These are phyloP conservation scores for Brassica juncea DNA, from an alignment of 345 rosid species.

Conservation along the genomic window DNA sequence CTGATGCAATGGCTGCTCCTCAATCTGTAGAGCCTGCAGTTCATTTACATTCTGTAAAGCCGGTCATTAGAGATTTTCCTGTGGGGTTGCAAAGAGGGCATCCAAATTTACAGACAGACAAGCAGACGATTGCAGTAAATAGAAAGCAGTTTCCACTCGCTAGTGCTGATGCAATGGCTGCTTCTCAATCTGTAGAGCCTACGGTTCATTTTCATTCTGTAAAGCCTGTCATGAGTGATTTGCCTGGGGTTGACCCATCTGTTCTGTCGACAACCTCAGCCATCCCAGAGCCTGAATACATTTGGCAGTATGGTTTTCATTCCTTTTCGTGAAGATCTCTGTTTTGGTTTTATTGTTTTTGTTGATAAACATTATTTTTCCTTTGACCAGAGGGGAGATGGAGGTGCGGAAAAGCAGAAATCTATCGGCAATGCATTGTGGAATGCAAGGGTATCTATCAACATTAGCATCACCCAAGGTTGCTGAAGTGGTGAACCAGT, in stretches of 20 bases:
- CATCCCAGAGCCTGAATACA: constrained; percentile 78
- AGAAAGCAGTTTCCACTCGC: constrained; percentile 42
- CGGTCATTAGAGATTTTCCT: constrained; percentile 35
- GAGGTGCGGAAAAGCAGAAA: constrained; percentile 63
- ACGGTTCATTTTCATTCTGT: constrained; percentile 42
- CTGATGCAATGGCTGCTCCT: constrained; percentile 22
- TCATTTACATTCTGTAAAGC: constrained; percentile 40
- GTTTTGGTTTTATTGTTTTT: constrained; percentile 1
- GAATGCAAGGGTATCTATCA: constrained; percentile 83
- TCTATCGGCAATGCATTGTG: constrained; percentile 48
- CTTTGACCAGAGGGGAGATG: constrained; percentile 72
- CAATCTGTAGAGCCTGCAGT: constrained; percentile 40
- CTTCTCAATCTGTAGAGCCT: constrained; percentile 39
- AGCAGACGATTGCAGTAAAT: constrained; percentile 42
- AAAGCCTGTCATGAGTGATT: constrained; percentile 35
- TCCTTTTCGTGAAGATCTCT: constrained; percentile 19
- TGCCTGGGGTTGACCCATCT: constrained; percentile 41
- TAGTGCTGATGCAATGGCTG: constrained; percentile 36
- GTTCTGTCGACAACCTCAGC: constrained; percentile 45
- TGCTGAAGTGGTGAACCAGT: constrained; percentile 56
- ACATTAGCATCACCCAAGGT: constrained; percentile 70
- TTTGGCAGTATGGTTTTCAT: constrained; percentile 82
- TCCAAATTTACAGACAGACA: constrained; percentile 36
- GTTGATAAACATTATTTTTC: constrained; percentile 28
- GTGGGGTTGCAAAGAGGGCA: constrained; percentile 51